Evolutionary conservation across 495 filamentous ascomycete genomes (phyloP), one percentile per base, ranked within the genome.

Genomic region (Aspergillus conjunctus): DNA sequence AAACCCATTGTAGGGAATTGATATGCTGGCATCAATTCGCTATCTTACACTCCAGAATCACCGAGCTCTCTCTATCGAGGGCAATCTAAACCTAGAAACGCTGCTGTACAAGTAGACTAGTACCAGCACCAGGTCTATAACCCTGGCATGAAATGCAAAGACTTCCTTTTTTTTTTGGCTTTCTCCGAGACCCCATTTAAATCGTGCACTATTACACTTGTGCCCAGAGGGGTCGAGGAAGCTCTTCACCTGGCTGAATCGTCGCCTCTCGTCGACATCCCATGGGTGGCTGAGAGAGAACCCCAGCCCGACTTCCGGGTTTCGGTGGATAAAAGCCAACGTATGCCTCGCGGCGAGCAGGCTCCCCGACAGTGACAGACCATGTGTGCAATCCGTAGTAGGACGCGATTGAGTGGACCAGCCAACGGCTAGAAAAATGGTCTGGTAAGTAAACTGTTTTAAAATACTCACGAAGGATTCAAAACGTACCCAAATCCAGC

Each of bases 351-450:
- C 92, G 84, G 32, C 88, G 84, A 41, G 86, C 84, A 15, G 91
- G 90, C 65, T 88, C 79, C 18, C 90, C 91, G 15, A 87, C 81
- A 1, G 90, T 90, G 66, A 93, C 83, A 2, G 88, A 91, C 81
- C 89, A 92, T 44, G 91, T 93, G 51, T 85, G 85, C 57, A 98
- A 80, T 32, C 92, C 93, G 72, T 98, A 98, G 72, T 98, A 98
- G 7, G 87, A 80, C 20, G 91, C 95, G 63, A 98, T 91, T 51
- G 87, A 88, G 75, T 98, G 92, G 5, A 97, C 92, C 56, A 98
- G 84, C 90, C 91, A 98, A 51, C 94, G 89, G 62, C 91, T 95
- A 60, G 48, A 14, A 34, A 54, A 64, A 8, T 22, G 61, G 18
- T 22, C 48, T 48, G 5, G 71, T 68, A n/a, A 62, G 64, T 48